These are phyloP conservation scores for Solanum appendiculatum DNA, from an alignment of 257 asterid species.

Conservation along the genomic window DNA sequence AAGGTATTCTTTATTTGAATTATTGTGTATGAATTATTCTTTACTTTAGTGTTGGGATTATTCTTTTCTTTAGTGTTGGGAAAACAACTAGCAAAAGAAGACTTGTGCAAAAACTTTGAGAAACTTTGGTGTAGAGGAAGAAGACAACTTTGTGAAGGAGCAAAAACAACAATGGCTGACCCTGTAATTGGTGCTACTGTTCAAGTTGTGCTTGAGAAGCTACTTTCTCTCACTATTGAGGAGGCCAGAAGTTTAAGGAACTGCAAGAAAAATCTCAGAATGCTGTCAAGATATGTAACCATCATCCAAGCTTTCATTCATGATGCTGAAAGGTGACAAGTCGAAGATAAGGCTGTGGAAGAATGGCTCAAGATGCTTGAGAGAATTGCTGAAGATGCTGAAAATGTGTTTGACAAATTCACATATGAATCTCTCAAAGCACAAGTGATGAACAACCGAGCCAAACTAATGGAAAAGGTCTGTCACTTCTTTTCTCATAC, in stretches of 20 bases:
- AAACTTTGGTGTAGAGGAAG: neutral
- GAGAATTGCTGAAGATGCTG: constrained; percentile 2
- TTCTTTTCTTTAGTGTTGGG: neutral
- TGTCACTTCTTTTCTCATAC: neutral
- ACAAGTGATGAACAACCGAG: neutral
- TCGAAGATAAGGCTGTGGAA: neutral
- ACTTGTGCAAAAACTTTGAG: neutral
- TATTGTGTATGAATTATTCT: neutral
- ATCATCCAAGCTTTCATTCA: neutral
- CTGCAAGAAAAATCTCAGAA: neutral
- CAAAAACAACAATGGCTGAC: neutral
- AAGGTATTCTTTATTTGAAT: neutral
- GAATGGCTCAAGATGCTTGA: constrained; percentile 5
- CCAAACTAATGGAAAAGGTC: neutral
- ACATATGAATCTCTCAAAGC: neutral
- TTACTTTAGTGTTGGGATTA: neutral
- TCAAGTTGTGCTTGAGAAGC: neutral
- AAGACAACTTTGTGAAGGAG: neutral
- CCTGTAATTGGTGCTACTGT: neutral
- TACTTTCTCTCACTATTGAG: neutral
- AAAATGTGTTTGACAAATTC: constrained; percentile 6
- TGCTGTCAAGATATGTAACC: neutral
- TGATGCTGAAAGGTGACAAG: neutral
- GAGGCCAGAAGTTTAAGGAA: neutral
- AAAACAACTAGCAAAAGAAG: neutral